phyloP scores from a whole-genome alignment of 768 basidiomycete genomes.

The Neoboletus magnificus region DNA sequence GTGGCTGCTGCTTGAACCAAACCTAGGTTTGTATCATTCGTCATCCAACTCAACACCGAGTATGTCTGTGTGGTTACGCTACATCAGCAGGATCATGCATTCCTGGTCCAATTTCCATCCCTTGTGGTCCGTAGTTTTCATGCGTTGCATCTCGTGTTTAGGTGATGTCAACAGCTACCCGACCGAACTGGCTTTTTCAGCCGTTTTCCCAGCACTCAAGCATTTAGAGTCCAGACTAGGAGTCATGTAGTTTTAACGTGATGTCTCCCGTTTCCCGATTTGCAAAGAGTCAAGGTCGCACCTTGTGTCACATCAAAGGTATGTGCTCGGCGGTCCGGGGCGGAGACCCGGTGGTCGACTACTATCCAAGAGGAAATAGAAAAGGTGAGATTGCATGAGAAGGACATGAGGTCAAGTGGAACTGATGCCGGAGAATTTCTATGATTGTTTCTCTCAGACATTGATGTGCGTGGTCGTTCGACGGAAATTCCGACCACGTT shows the following conservation, averaged over 20 bases:
- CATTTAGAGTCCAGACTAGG: background rate
- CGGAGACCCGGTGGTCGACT: background rate
- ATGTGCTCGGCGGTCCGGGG: background rate
- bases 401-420: background rate
- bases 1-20: background rate
- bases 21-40: background rate
- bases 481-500: conserved; percentile 4
- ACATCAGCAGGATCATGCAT: background rate
- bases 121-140: background rate
- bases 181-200: background rate
- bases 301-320: background rate
- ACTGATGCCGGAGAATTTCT: background rate
- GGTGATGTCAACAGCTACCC: background rate
- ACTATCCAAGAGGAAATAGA: background rate
- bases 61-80: background rate
- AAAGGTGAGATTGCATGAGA: conserved; percentile 10
- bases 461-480: background rate
- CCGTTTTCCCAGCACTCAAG: background rate
- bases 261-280: background rate
- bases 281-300: background rate
- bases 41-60: background rate
- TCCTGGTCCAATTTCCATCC: background rate
- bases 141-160: background rate
- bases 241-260: background rate
- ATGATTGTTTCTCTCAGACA: background rate